phyloP scores from a whole-genome alignment of 345 rosid genomes.

The Brassica rapa region DNA sequence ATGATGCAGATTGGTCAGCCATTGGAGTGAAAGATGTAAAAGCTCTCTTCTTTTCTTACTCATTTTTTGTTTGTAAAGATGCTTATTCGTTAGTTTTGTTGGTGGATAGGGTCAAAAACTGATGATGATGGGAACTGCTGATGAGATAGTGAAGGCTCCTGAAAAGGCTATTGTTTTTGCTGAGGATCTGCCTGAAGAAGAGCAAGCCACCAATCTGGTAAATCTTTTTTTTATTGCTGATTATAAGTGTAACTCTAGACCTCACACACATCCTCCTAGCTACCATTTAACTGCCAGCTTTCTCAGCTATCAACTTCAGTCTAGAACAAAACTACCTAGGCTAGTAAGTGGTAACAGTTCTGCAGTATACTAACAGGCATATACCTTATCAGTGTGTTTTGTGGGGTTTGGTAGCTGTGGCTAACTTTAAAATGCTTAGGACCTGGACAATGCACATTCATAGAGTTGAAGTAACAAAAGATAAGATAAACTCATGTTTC shows the following conservation, averaged over 20 bases:
- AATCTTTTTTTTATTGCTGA: not conserved
- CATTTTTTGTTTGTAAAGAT: not conserved
- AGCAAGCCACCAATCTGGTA: slow-evolving; percentile 74
- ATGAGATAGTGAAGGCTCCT: slow-evolving; percentile 92
- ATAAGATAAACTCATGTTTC: not conserved
- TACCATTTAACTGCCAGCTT: not conserved
- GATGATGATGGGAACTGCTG: slow-evolving; percentile 99
- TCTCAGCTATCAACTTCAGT: not conserved
- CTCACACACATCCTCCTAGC: no score
- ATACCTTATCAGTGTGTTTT: not conserved
- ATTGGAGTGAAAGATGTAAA: slow-evolving; percentile 81
- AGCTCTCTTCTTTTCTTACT: not conserved
- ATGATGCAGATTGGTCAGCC: slow-evolving; percentile 86
- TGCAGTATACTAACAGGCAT: not conserved
- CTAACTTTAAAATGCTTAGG: not conserved
- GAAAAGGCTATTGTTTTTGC: slow-evolving; percentile 89
- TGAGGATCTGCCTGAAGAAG: slow-evolving; percentile 98
- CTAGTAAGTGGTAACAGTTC: slow-evolving; percentile 14
- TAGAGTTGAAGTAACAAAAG: not conserved
- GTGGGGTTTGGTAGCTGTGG: slow-evolving; percentile 5
- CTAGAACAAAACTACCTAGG: not conserved
- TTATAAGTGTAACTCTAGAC: not conserved
- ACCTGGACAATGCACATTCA: slow-evolving; percentile 10
- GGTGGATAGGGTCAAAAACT: slow-evolving; percentile 78
- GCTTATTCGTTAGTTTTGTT: slow-evolving; percentile 11